These are phyloP conservation scores for Aspergillus carbonarius DNA, from an alignment of 2,329 filamentous ascomycete genomes.

Conservation along the genomic window DNA sequence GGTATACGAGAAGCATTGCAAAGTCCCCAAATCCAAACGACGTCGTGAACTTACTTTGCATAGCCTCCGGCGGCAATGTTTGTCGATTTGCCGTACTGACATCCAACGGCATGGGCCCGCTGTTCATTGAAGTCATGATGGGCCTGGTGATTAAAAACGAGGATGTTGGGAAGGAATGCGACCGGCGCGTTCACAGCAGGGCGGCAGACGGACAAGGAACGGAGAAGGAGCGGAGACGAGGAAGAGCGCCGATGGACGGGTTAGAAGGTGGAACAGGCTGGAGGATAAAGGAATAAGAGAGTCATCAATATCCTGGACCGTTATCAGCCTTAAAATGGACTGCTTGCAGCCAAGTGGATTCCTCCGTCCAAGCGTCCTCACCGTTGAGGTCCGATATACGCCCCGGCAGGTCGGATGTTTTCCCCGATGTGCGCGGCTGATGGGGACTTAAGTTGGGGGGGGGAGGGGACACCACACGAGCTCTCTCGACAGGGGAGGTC, in stretches of 20 bases:
- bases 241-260: neutral
- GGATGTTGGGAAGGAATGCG: slow-evolving; percentile 14
- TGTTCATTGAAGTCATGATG: slow-evolving; percentile 28
- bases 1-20: neutral
- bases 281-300: slow-evolving; percentile 2
- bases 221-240: neutral
- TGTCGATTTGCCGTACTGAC: slow-evolving; percentile 18
- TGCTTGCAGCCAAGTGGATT: slow-evolving; percentile 16
- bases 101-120: slow-evolving; percentile 30
- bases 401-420: slow-evolving; percentile 12
- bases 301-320: slow-evolving; percentile 13
- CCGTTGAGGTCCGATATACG: slow-evolving; percentile 18
- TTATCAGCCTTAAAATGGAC: slow-evolving; percentile 20
- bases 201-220: neutral
- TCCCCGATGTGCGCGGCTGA: slow-evolving; percentile 9
- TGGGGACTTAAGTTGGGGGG: slow-evolving; percentile 9
- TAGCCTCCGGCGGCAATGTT: slow-evolving; percentile 10
- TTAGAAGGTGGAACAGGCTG: neutral
- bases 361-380: slow-evolving; percentile 16
- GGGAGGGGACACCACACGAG: slow-evolving; percentile 6
- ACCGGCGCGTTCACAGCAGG: slow-evolving; percentile 16
- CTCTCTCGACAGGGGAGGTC: neutral
- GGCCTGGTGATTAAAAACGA: neutral
- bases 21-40: neutral
- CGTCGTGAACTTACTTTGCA: slow-evolving; percentile 17